Conservation (phyloP, 371 early-diverging fungal species). For the Mortierella sp. region DNA sequence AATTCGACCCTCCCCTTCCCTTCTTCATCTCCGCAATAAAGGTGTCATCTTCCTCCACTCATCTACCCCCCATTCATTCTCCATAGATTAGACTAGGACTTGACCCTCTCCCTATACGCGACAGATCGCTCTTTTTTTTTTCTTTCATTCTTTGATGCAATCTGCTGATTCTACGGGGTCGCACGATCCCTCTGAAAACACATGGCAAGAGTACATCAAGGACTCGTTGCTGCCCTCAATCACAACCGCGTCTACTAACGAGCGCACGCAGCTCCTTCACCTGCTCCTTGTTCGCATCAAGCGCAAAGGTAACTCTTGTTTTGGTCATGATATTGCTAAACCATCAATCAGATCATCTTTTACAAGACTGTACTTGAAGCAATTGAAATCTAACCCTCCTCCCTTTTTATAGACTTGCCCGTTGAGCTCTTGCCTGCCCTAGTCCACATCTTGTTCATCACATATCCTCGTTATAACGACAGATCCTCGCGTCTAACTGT, state of each 20-base stretch:
- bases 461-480: constrained; percentile 75
- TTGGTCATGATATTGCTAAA: not conserved
- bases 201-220: constrained; percentile 72
- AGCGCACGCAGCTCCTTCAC: constrained; percentile 69
- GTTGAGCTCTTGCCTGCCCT: constrained; percentile 66
- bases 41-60: constrained; percentile 1
- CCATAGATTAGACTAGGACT: not conserved
- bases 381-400: constrained; percentile 2
- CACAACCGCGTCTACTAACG: constrained; percentile 64
- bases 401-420: constrained; percentile 63
- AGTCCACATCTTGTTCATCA: constrained; percentile 66
- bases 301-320: constrained; percentile 68
- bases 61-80: not conserved
- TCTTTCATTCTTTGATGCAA: constrained; percentile 36
- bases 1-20: not conserved
- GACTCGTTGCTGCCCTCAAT: constrained; percentile 63
- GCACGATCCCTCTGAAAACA: constrained; percentile 61
- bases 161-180: constrained; percentile 40
- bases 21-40: constrained; percentile 8
- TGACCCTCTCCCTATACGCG: not conserved
- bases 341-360: not conserved
- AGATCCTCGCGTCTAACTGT: constrained; percentile 70
- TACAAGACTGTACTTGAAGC: not conserved
- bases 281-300: constrained; percentile 68
- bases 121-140: not conserved